Conservation (phyloP, 2,329 filamentous ascomycete species). For the Hypoxylon sp. region DNA sequence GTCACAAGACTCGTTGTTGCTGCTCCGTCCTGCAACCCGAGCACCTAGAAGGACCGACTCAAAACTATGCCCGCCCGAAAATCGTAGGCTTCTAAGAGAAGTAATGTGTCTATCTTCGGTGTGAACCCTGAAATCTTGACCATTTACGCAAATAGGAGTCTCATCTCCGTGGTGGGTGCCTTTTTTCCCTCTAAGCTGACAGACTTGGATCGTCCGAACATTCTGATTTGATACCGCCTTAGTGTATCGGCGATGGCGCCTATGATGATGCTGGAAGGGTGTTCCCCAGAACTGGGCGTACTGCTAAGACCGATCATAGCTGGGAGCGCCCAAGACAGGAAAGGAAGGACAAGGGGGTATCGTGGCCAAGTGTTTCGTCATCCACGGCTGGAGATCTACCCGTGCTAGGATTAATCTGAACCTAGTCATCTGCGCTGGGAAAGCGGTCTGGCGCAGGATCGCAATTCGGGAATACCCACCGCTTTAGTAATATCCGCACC, state of each 20-base stretch:
- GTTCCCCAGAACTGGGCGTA: slow-evolving; percentile 20
- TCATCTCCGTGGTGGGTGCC: slow-evolving; percentile 20
- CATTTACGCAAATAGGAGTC: slow-evolving; percentile 30
- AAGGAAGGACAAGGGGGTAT: slow-evolving; percentile 42
- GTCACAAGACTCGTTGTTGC: slow-evolving; percentile 41
- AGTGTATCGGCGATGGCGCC: slow-evolving; percentile 14
- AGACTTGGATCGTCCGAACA: slow-evolving; percentile 15
- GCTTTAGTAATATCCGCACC: slow-evolving; percentile 39
- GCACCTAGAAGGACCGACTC: slow-evolving; percentile 46
- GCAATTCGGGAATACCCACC: slow-evolving; percentile 29
- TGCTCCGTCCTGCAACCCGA: slow-evolving; percentile 42
- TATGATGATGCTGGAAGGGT: slow-evolving; percentile 10
- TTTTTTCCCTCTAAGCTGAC: slow-evolving; percentile 19
- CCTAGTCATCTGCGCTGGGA: slow-evolving; percentile 30
- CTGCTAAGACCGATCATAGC: slow-evolving; percentile 24
- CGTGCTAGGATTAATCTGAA: slow-evolving; percentile 38
- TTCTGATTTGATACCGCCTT: slow-evolving; percentile 29
- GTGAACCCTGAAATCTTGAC: slow-evolving; percentile 11
- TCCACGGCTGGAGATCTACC: slow-evolving; percentile 47
- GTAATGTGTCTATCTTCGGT: slow-evolving; percentile 26
- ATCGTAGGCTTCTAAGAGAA: slow-evolving; percentile 22
- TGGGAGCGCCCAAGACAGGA: slow-evolving; percentile 18
- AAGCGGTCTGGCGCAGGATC: slow-evolving; percentile 38
- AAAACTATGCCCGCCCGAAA: slow-evolving; percentile 39
- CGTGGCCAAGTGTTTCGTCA: slow-evolving; percentile 48